Conservation (phyloP, 768 basidiomycete genomes). For the Termitomyces sp. region DNA sequence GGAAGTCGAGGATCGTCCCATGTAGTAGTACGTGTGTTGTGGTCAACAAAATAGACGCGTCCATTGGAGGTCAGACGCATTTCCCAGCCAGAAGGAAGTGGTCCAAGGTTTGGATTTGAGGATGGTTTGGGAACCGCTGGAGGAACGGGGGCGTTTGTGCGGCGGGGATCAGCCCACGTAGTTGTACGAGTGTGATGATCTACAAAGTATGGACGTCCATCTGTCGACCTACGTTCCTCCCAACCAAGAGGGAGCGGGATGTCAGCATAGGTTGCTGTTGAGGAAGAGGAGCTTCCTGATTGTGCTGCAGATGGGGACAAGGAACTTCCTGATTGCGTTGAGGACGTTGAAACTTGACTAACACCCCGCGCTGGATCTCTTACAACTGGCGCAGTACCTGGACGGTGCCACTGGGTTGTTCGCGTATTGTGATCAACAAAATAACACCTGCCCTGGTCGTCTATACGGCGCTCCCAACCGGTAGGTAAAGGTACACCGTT, state of each 20-base stretch:
- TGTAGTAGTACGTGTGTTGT: slow-evolving; percentile 82
- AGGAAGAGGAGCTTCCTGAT: slow-evolving; percentile 14
- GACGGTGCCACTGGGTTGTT: slow-evolving; percentile 77
- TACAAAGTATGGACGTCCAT: slow-evolving; percentile 67
- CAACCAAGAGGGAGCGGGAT: slow-evolving; percentile 82
- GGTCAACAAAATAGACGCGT: slow-evolving; percentile 90
- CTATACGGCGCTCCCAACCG: slow-evolving; percentile 82
- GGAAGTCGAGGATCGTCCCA: slow-evolving; percentile 94
- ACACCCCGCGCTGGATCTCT: slow-evolving; percentile 20
- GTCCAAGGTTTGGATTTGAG: slow-evolving; percentile 62
- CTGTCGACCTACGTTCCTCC: slow-evolving; percentile 89
- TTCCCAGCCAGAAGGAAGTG: slow-evolving; percentile 90
- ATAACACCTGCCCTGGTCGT: slow-evolving; percentile 67
- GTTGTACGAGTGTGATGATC: slow-evolving; percentile 82
- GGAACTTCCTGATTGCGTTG: slow-evolving; percentile 10
- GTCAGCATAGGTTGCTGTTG: slow-evolving; percentile 43
- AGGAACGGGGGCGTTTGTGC: slow-evolving; percentile 43
- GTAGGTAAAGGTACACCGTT: slow-evolving; percentile 59
- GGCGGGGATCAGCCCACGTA: slow-evolving; percentile 87
- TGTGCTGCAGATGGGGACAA: slow-evolving; percentile 15
- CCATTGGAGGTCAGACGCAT: slow-evolving; percentile 85
- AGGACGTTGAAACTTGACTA: slow-evolving; percentile 11
- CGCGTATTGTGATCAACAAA: slow-evolving; percentile 86
- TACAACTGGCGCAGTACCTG: slow-evolving; percentile 19
- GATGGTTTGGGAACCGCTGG: slow-evolving; percentile 41